A percentile compares a stretch with the other conserved stretches of the same genome.
Conservation (phyloP, 306 rosid genomes). For the Hippophae tibetana region DNA sequence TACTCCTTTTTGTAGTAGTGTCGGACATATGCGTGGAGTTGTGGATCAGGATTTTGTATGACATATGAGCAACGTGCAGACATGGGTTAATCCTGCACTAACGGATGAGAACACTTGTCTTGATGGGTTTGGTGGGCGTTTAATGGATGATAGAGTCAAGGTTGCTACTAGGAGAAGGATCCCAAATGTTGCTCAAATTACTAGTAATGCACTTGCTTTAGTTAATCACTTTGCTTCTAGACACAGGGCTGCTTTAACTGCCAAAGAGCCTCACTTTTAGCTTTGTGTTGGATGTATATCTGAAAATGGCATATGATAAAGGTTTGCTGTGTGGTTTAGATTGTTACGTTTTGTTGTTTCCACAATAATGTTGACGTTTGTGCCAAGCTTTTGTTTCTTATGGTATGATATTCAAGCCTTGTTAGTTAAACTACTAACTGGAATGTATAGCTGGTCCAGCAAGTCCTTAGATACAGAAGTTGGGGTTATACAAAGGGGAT, state of each 20-base stretch:
- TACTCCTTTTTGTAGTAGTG: no score
- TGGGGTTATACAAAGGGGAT: no score
- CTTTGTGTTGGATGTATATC: constrained; percentile 1
- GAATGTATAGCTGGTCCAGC: no score
- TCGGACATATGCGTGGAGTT: constrained; percentile 25
- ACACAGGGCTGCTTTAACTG: constrained; percentile 13
- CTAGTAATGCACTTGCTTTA: constrained; percentile 74
- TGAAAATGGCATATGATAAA: not conserved
- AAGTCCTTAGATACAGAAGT: no score
- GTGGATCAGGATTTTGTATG: constrained; percentile 49
- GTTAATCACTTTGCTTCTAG: constrained; percentile 51
- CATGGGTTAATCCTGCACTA: constrained; percentile 81
- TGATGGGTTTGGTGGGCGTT: constrained; percentile 43
- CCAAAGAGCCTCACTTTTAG: constrained; percentile 7
- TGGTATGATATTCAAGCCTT: constrained; percentile 5
- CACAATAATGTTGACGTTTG: not conserved
- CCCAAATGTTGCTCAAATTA: constrained; percentile 50
- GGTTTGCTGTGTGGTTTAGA: no score
- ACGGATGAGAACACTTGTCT: constrained; percentile 70
- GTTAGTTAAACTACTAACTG: not conserved
- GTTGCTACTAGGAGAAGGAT: constrained; percentile 31
- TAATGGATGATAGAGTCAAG: constrained; percentile 47
- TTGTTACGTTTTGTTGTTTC: no score
- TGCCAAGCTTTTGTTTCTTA: not conserved
- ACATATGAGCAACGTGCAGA: constrained; percentile 79